A percentile compares a stretch with the other conserved stretches of the same genome.
These are phyloP conservation scores for Cyberlindnera misumaiensis DNA, from an alignment of 805 yeast species.

Conservation along the genomic window DNA sequence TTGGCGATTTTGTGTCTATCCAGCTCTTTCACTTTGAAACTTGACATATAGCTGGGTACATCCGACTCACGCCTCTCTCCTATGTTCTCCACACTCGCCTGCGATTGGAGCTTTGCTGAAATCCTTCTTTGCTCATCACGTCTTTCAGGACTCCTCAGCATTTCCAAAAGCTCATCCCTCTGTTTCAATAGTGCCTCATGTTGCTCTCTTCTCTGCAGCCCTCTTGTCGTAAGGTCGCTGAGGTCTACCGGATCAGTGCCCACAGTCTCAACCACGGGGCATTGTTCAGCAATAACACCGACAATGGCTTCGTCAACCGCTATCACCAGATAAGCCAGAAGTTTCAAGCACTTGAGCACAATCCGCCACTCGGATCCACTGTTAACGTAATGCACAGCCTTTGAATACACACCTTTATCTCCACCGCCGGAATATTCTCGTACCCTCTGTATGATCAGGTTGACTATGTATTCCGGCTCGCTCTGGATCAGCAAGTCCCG, in stretches of 20 bases:
- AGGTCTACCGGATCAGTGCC: constrained; percentile 1
- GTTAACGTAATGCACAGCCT: constrained; percentile 29
- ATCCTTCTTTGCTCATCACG: constrained; percentile 4
- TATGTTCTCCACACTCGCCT: neutral
- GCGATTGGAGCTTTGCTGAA: constrained; percentile 6
- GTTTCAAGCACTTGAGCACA: constrained; percentile 30
- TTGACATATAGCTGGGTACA: constrained; percentile 6
- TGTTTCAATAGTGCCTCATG: constrained; percentile 2
- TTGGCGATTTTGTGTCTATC: constrained; percentile 10
- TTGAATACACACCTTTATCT: constrained; percentile 1
- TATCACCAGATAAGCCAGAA: constrained; percentile 28
- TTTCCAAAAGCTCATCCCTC: constrained; percentile 3
- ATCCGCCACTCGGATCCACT: constrained; percentile 36
- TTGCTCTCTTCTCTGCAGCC: constrained; percentile 9
- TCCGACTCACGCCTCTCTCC: constrained; percentile 2
- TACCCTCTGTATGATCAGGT: constrained; percentile 27
- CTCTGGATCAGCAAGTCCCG: neutral
- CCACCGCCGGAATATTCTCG: neutral
- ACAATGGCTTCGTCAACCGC: constrained; percentile 6
- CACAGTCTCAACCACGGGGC: neutral
- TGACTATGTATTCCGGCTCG: constrained; percentile 24
- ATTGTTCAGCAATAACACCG: constrained; percentile 1
- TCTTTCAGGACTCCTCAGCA: constrained; percentile 5
- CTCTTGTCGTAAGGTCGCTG: constrained; percentile 1
- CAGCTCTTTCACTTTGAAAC: constrained; percentile 8